Evolutionary conservation across 352 stramenopile species (phyloP).

Genomic region (Chrysophaeum taylorii): DNA sequence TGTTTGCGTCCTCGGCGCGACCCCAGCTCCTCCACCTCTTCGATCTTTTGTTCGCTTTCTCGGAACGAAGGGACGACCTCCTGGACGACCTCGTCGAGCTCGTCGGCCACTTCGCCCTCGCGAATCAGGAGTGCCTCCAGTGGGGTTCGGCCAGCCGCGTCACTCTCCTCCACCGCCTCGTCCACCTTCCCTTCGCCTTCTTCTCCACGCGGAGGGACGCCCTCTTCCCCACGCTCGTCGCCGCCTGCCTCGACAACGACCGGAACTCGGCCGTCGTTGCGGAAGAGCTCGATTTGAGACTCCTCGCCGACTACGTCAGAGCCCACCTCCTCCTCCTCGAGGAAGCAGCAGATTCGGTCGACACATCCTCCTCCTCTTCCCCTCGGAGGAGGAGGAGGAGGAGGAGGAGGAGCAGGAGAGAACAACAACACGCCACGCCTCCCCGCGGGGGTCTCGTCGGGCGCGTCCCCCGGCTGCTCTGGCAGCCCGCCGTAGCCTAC

Average conservation of each 20-base stretch:
- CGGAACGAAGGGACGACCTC: neutral
- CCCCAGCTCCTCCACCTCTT: conserved; percentile 2
- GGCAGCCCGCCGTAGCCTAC: neutral
- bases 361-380: no score
- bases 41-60: neutral
- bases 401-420: no score
- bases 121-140: neutral
- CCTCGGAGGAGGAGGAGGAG: no score
- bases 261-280: neutral
- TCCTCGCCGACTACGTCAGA: neutral
- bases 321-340: neutral
- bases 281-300: neutral
- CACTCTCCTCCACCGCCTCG: neutral
- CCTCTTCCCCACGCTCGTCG: conserved; percentile 3
- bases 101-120: neutral
- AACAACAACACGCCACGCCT: no score
- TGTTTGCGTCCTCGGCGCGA: neutral
- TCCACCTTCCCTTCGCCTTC: neutral
- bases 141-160: neutral
- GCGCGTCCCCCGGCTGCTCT: neutral
- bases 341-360: neutral
- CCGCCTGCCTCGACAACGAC: neutral
- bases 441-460: neutral
- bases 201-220: neutral
- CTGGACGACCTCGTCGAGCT: neutral